These are phyloP conservation scores for Cladobotryum protrusum DNA, from an alignment of 2,329 filamentous ascomycete species.

Conservation along the genomic window DNA sequence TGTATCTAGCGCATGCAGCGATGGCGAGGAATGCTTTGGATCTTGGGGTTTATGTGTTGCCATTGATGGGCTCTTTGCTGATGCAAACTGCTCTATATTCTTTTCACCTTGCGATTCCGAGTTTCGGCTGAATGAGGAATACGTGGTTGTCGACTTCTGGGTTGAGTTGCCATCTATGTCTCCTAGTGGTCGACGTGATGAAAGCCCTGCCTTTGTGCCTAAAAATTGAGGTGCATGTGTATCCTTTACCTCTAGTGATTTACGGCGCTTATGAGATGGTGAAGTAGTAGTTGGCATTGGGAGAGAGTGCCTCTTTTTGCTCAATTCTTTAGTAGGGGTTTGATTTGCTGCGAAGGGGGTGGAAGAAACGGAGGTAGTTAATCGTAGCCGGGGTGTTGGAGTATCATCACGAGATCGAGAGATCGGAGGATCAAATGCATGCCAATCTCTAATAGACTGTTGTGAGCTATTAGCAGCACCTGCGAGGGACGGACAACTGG, in stretches of 20 bases:
- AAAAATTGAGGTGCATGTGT: not conserved
- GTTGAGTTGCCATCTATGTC: conserved; percentile 20
- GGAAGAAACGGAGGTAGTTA: conserved; percentile 4
- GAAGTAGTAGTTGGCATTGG: not conserved
- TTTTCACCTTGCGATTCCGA: not conserved
- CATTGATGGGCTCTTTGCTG: not conserved
- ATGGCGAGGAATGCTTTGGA: not conserved
- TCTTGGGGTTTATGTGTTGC: not conserved
- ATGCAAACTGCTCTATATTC: not conserved
- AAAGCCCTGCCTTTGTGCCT: not conserved
- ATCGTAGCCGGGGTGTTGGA: not conserved
- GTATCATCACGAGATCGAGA: not conserved
- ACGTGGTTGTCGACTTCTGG: conserved; percentile 1
- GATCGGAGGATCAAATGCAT: not conserved
- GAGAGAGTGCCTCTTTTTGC: conserved; percentile 6
- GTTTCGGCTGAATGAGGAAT: not conserved
- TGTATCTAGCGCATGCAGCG: not conserved
- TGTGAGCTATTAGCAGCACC: not conserved
- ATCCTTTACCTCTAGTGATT: not conserved
- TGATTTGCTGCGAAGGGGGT: not conserved
- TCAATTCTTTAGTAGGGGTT: not conserved
- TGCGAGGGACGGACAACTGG: conserved; percentile 11
- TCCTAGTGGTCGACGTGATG: conserved; percentile 17
- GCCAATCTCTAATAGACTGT: not conserved
- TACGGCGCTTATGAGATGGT: conserved; percentile 17